Conservation (phyloP, 2,329 filamentous ascomycete species). For the Colletotrichum lindemuthianum region DNA sequence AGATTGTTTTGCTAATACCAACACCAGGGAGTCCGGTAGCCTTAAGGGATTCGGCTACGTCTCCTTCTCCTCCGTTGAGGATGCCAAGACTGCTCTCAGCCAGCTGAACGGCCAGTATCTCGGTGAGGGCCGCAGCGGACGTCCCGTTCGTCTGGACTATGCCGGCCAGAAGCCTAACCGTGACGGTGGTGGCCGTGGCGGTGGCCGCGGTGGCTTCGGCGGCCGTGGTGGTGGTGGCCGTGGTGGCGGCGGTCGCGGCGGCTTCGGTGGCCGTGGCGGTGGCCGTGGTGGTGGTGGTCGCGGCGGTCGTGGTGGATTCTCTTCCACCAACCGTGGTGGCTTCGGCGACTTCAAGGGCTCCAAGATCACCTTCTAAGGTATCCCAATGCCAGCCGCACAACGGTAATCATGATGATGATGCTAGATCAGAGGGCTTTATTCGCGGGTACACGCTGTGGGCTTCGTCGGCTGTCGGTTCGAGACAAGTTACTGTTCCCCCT, state of each 20-base stretch:
- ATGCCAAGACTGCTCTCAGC: slow-evolving; percentile 80
- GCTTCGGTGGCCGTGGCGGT: slow-evolving; percentile 61
- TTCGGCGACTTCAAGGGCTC: slow-evolving; percentile 69
- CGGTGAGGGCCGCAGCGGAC: slow-evolving; percentile 73
- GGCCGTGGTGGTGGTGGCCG: slow-evolving; percentile 63
- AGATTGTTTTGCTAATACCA: slow-evolving; percentile 39
- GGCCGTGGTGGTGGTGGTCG: slow-evolving; percentile 62
- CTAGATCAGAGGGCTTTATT: slow-evolving; percentile 53
- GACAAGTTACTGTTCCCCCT: slow-evolving; percentile 46
- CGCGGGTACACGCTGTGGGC: slow-evolving; percentile 57
- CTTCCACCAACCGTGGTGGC: slow-evolving; percentile 52
- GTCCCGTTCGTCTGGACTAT: slow-evolving; percentile 85
- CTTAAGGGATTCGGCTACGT: slow-evolving; percentile 96
- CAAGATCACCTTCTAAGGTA: slow-evolving; percentile 76
- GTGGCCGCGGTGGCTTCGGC: slow-evolving; percentile 63
- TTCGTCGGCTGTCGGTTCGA: slow-evolving; percentile 69
- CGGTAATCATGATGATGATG: slow-evolving; percentile 38
- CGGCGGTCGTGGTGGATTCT: slow-evolving; percentile 63
- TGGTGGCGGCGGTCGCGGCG: slow-evolving; percentile 53
- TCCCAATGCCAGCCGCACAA: slow-evolving; percentile 45
- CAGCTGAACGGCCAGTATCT: slow-evolving; percentile 73
- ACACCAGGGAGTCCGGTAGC: slow-evolving; percentile 75
- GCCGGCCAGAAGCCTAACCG: slow-evolving; percentile 71
- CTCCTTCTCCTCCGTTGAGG: slow-evolving; percentile 82
- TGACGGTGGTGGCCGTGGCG: slow-evolving; percentile 62